Evolutionary conservation across 768 basidiomycete genomes (phyloP).

Genomic region (Panaeolus papilionaceus): DNA sequence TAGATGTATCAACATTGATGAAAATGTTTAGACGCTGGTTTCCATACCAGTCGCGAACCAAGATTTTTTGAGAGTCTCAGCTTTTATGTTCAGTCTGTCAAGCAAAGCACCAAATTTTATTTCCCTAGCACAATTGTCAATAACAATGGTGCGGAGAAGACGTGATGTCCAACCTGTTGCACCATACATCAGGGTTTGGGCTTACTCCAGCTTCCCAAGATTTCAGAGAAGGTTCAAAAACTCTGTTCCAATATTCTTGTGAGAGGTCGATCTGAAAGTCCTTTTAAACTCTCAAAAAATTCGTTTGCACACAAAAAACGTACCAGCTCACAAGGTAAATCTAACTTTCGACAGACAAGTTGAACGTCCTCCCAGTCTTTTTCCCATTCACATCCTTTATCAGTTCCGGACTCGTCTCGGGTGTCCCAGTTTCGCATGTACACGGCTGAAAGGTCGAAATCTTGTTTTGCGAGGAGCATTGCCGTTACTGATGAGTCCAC

Average conservation of each 20-base stretch:
- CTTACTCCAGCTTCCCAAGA: conserved; percentile 82
- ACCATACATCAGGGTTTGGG: conserved; percentile 94
- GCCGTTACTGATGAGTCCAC: conserved; percentile 94
- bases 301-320: conserved; percentile 21
- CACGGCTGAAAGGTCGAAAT: conserved; percentile 83
- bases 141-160: background rate
- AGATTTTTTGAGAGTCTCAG: conserved; percentile 37
- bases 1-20: background rate
- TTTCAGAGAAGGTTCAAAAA: conserved; percentile 86
- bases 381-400: conserved; percentile 94
- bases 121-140: conserved; percentile 55
- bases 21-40: background rate
- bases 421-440: conserved; percentile 99
- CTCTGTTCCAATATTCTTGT: conserved; percentile 87
- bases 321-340: conserved; percentile 79
- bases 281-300: conserved; percentile 4
- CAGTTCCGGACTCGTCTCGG: conserved; percentile 78
- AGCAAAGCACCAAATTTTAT: conserved; percentile 91
- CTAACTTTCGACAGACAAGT: conserved; percentile 73
- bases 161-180: conserved; percentile 69
- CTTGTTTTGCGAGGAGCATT: conserved; percentile 76
- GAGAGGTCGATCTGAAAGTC: conserved; percentile 79
- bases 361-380: conserved; percentile 94
- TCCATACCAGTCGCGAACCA: conserved; percentile 84
- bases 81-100: conserved; percentile 54